A percentile compares a stretch with the other conserved stretches of the same genome.
Evolutionary conservation across 2,329 filamentous ascomycete genomes (phyloP).

Genomic region (Seiridium unicorne): DNA sequence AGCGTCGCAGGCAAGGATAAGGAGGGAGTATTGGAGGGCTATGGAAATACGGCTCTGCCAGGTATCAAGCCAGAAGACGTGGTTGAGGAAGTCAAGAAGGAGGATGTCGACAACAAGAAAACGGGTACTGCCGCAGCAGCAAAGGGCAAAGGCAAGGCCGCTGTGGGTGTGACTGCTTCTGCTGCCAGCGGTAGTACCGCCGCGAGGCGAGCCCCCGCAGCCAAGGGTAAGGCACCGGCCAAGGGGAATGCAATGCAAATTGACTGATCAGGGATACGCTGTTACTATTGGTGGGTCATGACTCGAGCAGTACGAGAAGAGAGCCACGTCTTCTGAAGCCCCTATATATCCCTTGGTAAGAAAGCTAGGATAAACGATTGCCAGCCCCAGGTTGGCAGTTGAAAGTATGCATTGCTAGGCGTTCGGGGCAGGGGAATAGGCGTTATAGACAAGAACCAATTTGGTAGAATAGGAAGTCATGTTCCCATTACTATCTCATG

Average conservation of each 20-base stretch:
- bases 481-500: not conserved
- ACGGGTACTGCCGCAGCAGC: constrained; percentile 12
- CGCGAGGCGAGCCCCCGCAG: not conserved
- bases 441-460: not conserved
- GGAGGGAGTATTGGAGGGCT: constrained; percentile 21
- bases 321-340: no score
- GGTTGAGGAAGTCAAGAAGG: constrained; percentile 21
- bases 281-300: no score
- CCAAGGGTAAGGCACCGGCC: constrained; percentile 3
- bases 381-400: not conserved
- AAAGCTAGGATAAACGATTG: not conserved
- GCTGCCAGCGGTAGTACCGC: not conserved
- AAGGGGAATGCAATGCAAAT: not conserved
- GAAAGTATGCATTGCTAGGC: not conserved
- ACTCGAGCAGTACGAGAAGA: no score
- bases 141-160: constrained; percentile 22
- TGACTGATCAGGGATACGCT: not conserved
- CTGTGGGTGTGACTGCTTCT: not conserved
- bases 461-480: not conserved
- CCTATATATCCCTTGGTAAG: no score
- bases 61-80: constrained; percentile 15
- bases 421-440: not conserved
- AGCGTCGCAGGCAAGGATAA: constrained; percentile 27
- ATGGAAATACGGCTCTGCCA: constrained; percentile 11
- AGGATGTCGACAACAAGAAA: constrained; percentile 14